Conservation (phyloP, 1,139 yeast genomes). For the Kodamaea arcana region DNA sequence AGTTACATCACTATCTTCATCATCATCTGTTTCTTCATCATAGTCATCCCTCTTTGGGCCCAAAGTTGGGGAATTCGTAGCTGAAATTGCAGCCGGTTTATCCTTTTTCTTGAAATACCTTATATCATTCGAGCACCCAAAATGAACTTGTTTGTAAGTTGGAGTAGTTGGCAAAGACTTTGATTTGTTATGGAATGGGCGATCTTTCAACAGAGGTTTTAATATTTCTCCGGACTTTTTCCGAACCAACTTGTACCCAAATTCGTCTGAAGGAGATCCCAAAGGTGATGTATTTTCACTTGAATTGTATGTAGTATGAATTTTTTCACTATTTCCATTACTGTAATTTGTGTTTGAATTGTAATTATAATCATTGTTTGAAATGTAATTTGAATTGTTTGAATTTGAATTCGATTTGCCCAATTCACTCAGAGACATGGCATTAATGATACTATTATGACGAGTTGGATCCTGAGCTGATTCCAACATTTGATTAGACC, state of each 20-base stretch:
- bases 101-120: constrained; percentile 70
- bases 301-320: not conserved
- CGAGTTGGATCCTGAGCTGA: constrained; percentile 35
- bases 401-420: not conserved
- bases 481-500: constrained; percentile 29
- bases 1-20: constrained; percentile 18
- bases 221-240: constrained; percentile 81
- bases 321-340: not conserved
- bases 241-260: constrained; percentile 39
- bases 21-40: constrained; percentile 14
- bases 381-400: constrained; percentile 2
- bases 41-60: constrained; percentile 8
- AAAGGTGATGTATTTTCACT: not conserved
- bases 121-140: constrained; percentile 64
- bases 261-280: not conserved
- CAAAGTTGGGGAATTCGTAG: constrained; percentile 54
- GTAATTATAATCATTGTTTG: not conserved
- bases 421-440: too few species aligned
- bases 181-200: constrained; percentile 19
- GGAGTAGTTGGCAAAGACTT: constrained; percentile 74
- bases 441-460: constrained; percentile 28
- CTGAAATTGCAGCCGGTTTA: constrained; percentile 71
- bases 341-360: not conserved
- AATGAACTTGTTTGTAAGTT: constrained; percentile 71
- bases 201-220: constrained; percentile 60